phyloP scores from a whole-genome alignment of 2,329 filamentous ascomycete species.

The Pseudogymnoascus sp. region DNA sequence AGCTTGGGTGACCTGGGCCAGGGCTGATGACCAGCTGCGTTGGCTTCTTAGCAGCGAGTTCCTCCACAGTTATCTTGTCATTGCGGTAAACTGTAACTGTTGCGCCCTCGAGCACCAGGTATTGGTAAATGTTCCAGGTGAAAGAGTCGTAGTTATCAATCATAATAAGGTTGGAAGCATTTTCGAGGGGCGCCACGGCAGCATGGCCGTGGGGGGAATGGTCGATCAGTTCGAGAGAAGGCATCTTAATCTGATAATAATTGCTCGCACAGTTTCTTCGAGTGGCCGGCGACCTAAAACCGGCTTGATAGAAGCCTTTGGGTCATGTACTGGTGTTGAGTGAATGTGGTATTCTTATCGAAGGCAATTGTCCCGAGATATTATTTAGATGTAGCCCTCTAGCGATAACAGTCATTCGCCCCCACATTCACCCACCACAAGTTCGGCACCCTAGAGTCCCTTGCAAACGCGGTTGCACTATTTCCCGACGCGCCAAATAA shows the following conservation, averaged over 20 bases:
- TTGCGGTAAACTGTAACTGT: constrained; percentile 85
- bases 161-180: constrained; percentile 81
- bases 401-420: constrained; percentile 4
- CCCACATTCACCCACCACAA: constrained; percentile 2
- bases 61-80: constrained; percentile 78
- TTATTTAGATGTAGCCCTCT: not conserved
- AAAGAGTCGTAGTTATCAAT: constrained; percentile 99
- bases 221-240: constrained; percentile 50
- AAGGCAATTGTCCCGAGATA: not conserved
- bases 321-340: constrained; percentile 5
- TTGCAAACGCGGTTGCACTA: constrained; percentile 6
- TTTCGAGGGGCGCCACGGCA: constrained; percentile 61
- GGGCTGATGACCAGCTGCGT: constrained; percentile 94
- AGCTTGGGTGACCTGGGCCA: constrained; percentile 84
- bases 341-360: not conserved
- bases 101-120: constrained; percentile 91
- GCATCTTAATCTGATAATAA: constrained; percentile 28
- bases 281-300: not conserved
- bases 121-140: constrained; percentile 99
- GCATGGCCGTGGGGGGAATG: constrained; percentile 81
- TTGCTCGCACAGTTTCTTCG: not conserved
- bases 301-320: not conserved
- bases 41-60: constrained; percentile 73
- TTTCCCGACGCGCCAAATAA: constrained; percentile 11
- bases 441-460: not conserved